Evolutionary conservation across 768 basidiomycete species (phyloP), one percentile per base, ranked within the genome.

Genomic region (Trametes sanguinea): DNA sequence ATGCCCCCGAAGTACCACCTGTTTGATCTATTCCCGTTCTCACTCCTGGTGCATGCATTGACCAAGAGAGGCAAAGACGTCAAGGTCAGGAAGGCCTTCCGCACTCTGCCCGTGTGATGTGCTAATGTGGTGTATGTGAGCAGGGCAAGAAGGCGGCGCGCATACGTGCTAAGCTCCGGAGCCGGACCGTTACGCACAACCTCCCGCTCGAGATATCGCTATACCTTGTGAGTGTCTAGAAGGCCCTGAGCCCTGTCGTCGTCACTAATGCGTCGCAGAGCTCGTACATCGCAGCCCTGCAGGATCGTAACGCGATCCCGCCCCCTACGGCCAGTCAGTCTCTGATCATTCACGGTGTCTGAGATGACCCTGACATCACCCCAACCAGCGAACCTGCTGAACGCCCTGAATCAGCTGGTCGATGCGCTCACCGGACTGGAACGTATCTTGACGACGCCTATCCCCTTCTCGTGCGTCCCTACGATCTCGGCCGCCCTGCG

Each of bases 391-490:
- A 71, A 70, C 11, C 75, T 90, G 16, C 55, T 86, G 0, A 69
- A 62, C 2, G 70, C 85, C 4, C 70, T 89, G 8, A 82, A 79
- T 65, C 78, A 80, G 61, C 79, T 89, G 22, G 83, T 86, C 3
- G 87, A 89, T 57, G 81, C 83, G 32, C 74, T 90, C 51, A 89
- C 88, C 10, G 85, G 86, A 4, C 76, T 90, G 1, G 89, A 91
- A 67, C 77, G 89, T 44, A 88, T 90, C 63, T 77, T 91, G 4
- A 90, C 88, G 0, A 88, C 88, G 1, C 88, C 89, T 3, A 88
- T 91, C 47, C 89, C 88, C 9, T 90, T 88, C 74, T 89, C 87
- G 82, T 89, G 65, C 44, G 81, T 73, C 3, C 4, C 2, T 47
- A 27, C 17, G 8, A 29, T 44, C 60, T 30, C 42, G 9, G 11